A percentile compares a stretch with the other conserved stretches of the same genome.
These are phyloP conservation scores for Salix exigua DNA, from an alignment of 345 rosid species.

Conservation along the genomic window DNA sequence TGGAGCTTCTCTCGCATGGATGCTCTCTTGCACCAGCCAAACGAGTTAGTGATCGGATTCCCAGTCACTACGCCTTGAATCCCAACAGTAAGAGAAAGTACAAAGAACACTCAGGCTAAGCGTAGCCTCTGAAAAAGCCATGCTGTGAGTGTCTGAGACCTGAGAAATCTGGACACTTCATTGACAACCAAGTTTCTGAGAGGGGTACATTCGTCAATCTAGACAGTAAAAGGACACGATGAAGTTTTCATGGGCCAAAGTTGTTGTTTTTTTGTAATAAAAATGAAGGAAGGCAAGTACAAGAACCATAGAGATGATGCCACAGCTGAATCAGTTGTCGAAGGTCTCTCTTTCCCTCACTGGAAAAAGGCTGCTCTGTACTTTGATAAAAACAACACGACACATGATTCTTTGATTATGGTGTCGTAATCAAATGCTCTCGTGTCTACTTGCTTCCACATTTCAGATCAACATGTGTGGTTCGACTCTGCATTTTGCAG, in stretches of 20 bases:
- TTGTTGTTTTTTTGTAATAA: background rate
- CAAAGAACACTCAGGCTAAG: no score
- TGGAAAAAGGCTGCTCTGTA: constrained; percentile 15
- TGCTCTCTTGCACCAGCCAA: no score
- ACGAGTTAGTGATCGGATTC: no score
- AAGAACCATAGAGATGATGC: background rate
- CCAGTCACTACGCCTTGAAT: no score
- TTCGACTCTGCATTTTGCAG: background rate
- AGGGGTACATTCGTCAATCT: no score
- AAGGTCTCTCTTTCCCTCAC: background rate
- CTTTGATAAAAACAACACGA: background rate
- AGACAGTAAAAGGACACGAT: no score
- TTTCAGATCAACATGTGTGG: background rate
- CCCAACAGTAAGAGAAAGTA: no score
- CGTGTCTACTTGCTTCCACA: background rate
- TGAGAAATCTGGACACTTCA: no score
- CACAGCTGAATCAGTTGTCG: constrained; percentile 6
- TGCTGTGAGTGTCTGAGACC: no score
- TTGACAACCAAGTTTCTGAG: no score
- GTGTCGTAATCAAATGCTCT: constrained; percentile 4
- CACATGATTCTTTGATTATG: background rate
- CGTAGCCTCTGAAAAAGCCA: no score
- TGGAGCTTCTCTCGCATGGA: no score
- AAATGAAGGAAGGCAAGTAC: constrained; percentile 7
- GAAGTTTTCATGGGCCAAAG: background rate